phyloP scores from a whole-genome alignment of 495 filamentous ascomycete species.

The Xylaria sp. region DNA sequence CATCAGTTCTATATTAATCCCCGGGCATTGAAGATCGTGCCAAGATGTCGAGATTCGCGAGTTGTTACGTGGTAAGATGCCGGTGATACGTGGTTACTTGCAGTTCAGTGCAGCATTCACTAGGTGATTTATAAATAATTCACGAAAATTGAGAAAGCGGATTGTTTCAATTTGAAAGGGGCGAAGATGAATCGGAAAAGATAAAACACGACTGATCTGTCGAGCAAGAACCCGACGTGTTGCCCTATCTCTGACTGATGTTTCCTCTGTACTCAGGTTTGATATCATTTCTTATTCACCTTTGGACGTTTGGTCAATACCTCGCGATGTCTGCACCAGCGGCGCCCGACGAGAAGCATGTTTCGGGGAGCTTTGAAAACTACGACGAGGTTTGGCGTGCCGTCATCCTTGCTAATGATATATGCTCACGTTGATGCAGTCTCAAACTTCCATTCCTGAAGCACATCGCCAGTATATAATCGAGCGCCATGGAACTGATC shows the following conservation, averaged over 20 bases:
- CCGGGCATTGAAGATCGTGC: not conserved
- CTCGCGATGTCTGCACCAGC: not conserved
- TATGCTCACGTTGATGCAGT: conserved; percentile 6
- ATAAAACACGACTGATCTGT: not conserved
- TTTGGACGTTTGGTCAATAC: too few species aligned
- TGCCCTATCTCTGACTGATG: not conserved
- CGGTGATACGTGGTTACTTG: not conserved
- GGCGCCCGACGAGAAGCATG: not conserved
- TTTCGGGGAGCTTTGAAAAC: not conserved
- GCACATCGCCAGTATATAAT: conserved; percentile 60
- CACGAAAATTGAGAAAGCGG: not conserved
- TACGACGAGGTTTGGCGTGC: conserved; percentile 2
- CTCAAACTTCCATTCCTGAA: conserved; percentile 31
- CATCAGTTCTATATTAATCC: not conserved
- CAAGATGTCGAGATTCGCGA: not conserved
- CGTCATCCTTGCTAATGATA: not conserved
- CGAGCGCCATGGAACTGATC: conserved; percentile 60
- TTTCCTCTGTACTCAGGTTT: not conserved
- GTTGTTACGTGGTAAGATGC: too few species aligned
- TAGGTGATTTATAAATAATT: conserved; percentile 5
- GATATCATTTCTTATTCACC: not conserved
- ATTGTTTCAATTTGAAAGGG: not conserved
- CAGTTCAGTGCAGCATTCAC: not conserved
- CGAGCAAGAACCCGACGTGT: not conserved
- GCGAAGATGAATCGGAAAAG: not conserved